phyloP scores from a whole-genome alignment of 371 early-diverging fungal species.

The Smittium mucronatum region DNA sequence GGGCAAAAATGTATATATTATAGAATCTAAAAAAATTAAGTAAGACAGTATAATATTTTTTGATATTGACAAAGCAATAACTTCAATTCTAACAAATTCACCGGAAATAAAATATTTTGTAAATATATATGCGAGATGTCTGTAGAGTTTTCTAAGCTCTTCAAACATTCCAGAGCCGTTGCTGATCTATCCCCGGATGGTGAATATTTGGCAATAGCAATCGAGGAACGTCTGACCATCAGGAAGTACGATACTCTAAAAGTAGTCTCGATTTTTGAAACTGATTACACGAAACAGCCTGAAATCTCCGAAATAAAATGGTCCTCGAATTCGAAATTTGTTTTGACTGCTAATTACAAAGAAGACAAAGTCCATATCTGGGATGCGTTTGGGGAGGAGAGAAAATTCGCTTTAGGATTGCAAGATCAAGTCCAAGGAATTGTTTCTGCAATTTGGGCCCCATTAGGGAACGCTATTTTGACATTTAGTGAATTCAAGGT shows the following conservation, averaged over 20 bases:
- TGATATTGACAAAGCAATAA: too few species aligned
- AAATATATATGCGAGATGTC: too few species aligned
- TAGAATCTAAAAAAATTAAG: too few species aligned
- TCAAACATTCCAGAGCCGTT: constrained; percentile 42
- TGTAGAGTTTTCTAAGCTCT: constrained; percentile 55
- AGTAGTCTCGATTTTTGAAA: constrained; percentile 5
- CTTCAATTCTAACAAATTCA: too few species aligned
- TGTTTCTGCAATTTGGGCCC: neutral
- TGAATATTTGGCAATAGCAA: constrained; percentile 49
- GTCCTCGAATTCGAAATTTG: constrained; percentile 48
- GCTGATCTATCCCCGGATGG: constrained; percentile 49
- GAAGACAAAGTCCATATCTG: constrained; percentile 43
- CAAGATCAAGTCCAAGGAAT: constrained; percentile 36
- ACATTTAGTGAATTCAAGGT: constrained; percentile 7
- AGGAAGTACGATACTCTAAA: constrained; percentile 42
- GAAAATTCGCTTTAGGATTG: constrained; percentile 47
- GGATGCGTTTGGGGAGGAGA: constrained; percentile 37
- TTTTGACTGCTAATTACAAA: constrained; percentile 43
- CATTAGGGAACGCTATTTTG: neutral
- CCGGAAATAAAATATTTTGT: too few species aligned
- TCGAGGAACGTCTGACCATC: constrained; percentile 55
- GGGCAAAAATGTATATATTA: too few species aligned
- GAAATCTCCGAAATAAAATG: constrained; percentile 46
- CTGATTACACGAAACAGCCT: constrained; percentile 14
- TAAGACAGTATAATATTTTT: too few species aligned